Evolutionary conservation across 805 yeast genomes (phyloP).

Genomic region (Suhomyces sp.): DNA sequence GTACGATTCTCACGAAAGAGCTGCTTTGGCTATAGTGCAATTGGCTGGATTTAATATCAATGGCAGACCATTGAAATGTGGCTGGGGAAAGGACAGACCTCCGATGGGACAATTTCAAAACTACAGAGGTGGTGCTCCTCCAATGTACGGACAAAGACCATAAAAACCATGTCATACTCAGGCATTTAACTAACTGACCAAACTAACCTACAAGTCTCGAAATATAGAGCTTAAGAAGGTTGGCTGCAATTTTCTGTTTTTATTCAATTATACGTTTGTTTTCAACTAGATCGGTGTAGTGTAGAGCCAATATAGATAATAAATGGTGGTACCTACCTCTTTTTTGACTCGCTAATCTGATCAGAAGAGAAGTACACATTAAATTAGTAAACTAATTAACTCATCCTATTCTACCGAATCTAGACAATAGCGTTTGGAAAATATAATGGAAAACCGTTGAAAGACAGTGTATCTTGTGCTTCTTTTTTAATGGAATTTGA

Average conservation of each 20-base stretch:
- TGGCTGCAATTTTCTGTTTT: background rate
- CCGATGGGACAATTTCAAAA: constrained; percentile 28
- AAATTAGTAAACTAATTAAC: too few species aligned
- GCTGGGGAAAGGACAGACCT: constrained; percentile 75
- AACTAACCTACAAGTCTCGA: background rate
- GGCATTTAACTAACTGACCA: too few species aligned
- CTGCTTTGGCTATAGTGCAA: constrained; percentile 83
- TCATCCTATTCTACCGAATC: too few species aligned
- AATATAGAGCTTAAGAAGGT: background rate
- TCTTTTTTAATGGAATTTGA: too few species aligned
- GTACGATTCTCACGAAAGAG: constrained; percentile 83
- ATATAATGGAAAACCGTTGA: too few species aligned
- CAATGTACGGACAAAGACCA: constrained; percentile 26
- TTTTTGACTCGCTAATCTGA: too few species aligned
- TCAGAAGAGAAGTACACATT: too few species aligned
- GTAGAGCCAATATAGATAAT: too few species aligned
- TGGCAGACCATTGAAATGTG: constrained; percentile 76
- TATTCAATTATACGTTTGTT: constrained; percentile 1
- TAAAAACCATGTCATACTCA: too few species aligned
- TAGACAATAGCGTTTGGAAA: too few species aligned
- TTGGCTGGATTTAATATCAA: constrained; percentile 66
- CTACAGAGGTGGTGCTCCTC: constrained; percentile 24
- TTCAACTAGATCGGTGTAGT: background rate
- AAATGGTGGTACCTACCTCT: too few species aligned
- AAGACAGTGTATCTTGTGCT: too few species aligned